These are phyloP conservation scores for Agrostemma githago DNA, from an alignment of 148 eudicot species.

Conservation along the genomic window DNA sequence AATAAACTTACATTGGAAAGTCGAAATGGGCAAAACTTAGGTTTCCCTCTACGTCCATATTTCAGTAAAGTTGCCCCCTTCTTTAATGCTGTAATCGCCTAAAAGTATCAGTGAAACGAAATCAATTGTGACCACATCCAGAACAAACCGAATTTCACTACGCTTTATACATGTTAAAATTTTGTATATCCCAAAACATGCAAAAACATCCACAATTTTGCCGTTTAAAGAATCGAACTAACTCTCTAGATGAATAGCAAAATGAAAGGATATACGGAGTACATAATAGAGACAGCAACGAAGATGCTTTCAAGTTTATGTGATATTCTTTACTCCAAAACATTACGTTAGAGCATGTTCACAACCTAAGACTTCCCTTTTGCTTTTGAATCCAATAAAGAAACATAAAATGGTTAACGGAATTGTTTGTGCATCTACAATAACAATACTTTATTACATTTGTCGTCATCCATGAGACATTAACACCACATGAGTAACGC, in stretches of 20 bases:
- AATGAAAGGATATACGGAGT: background rate
- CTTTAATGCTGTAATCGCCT: conserved; percentile 84
- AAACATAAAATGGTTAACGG: too few relatives aligned
- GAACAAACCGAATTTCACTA: background rate
- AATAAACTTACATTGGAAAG: conserved; percentile 64
- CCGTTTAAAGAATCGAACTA: background rate
- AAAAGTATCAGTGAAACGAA: conserved; percentile 13
- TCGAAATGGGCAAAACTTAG: conserved; percentile 76
- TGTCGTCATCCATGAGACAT: background rate
- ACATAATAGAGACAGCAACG: background rate
- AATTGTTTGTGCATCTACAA: too few relatives aligned
- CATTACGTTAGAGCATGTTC: background rate
- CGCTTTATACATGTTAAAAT: background rate
- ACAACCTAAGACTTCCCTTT: background rate
- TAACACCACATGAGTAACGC: background rate
- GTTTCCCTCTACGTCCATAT: conserved; percentile 89
- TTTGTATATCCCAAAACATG: background rate
- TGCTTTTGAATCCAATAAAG: too few relatives aligned
- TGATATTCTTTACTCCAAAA: background rate
- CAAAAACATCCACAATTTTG: background rate
- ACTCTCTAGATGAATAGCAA: background rate
- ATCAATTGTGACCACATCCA: background rate
- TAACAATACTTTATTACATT: too few relatives aligned
- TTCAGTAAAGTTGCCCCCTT: conserved; percentile 77
- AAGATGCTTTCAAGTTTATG: background rate